Base-by-base conservation (phyloP, 257 asterid species). In the Pogostemon cablin region DNA sequence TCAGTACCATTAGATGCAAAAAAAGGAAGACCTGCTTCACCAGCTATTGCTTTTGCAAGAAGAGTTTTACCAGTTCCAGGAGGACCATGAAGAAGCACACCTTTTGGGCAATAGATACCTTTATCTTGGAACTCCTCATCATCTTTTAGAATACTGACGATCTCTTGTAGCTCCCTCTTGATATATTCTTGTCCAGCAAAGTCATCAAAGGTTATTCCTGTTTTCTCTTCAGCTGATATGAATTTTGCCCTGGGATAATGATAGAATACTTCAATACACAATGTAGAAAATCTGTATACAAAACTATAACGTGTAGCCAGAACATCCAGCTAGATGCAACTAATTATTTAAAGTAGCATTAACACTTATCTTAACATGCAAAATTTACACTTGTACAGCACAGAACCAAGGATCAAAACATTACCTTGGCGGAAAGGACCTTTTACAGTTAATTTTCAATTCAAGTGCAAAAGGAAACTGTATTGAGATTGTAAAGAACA, bases 11-110 rank as follows among this genome's bases (percentile, higher is more conserved):
- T 93, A 79, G 96, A 89, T 9, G 99, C 99, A 78, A 93, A 91
- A 84, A 93, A 93, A 17, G 99, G 99, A 77, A 93, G 96, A 8
- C 99, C 99, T 43, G 99, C 99, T 83, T 93, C 99, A 53, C 99
- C 99, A 80, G 99, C 99, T 76, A 93, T 93, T 67, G 99, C 99
- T 85, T 91, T 93, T 64, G 99, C 99, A 47, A 93, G 87, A 83
- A 93, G 98, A 68, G 99, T 93, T 89, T 93, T 93, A 75, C 99
- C 99, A 79, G 99, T 93, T 70, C 99, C 99, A 65, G 99, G 99
- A 75, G 99, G 99, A 60, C 99, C 99, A 78, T 93, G 95, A 59
- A 93, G 96, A 41, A 93, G 99, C 81, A 93, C 99, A 49, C 99
- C 99, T 85, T 89, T 93, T 52, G 99, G 99, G 84, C 99, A 93